Evolutionary conservation across 495 filamentous ascomycete genomes (phyloP).

Genomic region (Hypoxylon crocopeplum): DNA sequence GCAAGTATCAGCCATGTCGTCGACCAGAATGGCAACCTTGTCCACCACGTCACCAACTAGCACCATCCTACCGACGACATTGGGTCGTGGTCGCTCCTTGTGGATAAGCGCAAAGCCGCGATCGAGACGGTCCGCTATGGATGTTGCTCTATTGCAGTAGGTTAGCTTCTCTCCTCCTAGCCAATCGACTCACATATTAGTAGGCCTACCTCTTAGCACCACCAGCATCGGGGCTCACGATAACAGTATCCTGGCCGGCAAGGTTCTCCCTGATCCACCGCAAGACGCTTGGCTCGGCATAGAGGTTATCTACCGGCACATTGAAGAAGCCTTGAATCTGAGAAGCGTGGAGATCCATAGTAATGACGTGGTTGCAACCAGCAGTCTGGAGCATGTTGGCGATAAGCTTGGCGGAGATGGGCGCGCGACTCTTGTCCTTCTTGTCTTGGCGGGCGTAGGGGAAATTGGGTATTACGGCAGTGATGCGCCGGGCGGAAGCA

Average conservation of each 20-base stretch:
- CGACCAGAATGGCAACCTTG: conserved; percentile 78
- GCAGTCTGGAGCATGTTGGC: conserved; percentile 98
- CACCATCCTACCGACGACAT: conserved; percentile 96
- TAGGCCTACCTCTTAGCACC: conserved; percentile 87
- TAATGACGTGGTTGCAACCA: conserved; percentile 85
- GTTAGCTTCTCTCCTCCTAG: conserved; percentile 3
- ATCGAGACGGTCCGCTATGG: conserved; percentile 92
- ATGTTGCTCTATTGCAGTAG: conserved; percentile 72
- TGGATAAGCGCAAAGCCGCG: conserved; percentile 98
- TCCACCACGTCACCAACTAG: conserved; percentile 69
- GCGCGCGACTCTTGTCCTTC: conserved; percentile 91
- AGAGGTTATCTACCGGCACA: conserved; percentile 95
- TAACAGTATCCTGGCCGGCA: conserved; percentile 82
- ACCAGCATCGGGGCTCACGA: conserved; percentile 95
- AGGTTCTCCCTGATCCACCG: conserved; percentile 91
- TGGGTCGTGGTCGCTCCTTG: conserved; percentile 94
- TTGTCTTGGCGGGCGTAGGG: conserved; percentile 99
- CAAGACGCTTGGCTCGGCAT: conserved; percentile 92
- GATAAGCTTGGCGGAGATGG: conserved; percentile 90
- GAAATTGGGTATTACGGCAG: conserved; percentile 93
- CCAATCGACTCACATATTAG: not conserved
- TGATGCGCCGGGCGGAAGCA: conserved; percentile 91
- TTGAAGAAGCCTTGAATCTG: conserved; percentile 97
- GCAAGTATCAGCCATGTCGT: conserved; percentile 94
- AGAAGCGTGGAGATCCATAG: conserved; percentile 82